phyloP scores from a whole-genome alignment of 2,329 filamentous ascomycete species.

The Hysterium pulicare region DNA sequence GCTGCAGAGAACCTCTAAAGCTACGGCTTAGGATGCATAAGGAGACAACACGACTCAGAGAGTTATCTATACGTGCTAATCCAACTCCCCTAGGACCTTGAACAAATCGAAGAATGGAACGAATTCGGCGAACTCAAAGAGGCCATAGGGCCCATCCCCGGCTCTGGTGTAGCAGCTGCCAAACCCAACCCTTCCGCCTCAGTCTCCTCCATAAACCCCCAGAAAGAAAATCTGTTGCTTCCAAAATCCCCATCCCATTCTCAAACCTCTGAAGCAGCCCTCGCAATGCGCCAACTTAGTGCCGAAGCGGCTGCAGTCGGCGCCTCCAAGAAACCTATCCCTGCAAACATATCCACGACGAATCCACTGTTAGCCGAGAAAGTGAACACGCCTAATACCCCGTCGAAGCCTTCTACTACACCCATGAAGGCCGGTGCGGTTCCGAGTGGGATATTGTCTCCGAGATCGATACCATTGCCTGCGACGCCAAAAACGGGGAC shows the following conservation, averaged over 20 bases:
- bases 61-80: too few species aligned
- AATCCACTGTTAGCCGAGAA: conserved; percentile 35
- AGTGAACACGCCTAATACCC: conserved; percentile 26
- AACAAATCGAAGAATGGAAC: conserved; percentile 98
- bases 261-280: conserved; percentile 27
- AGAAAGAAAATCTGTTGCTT: conserved; percentile 7
- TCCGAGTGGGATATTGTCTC: conserved; percentile 17
- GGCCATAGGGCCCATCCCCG: conserved; percentile 62
- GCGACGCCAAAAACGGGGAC: conserved; percentile 20
- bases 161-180: conserved; percentile 39
- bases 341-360: conserved; percentile 31
- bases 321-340: conserved; percentile 32
- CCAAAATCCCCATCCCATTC: conserved; percentile 12
- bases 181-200: conserved; percentile 9
- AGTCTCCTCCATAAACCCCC: conserved; percentile 4
- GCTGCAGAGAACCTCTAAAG: not conserved
- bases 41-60: too few species aligned
- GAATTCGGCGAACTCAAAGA: conserved; percentile 94
- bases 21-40: too few species aligned
- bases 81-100: conserved; percentile 64
- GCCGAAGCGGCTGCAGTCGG: conserved; percentile 36
- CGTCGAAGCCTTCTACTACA: conserved; percentile 12
- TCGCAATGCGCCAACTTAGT: conserved; percentile 34
- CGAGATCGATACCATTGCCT: conserved; percentile 23
- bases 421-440: conserved; percentile 30